Evolutionary conservation across 805 yeast species (phyloP).

Genomic region (Kodamaea hsintzibuensis): DNA sequence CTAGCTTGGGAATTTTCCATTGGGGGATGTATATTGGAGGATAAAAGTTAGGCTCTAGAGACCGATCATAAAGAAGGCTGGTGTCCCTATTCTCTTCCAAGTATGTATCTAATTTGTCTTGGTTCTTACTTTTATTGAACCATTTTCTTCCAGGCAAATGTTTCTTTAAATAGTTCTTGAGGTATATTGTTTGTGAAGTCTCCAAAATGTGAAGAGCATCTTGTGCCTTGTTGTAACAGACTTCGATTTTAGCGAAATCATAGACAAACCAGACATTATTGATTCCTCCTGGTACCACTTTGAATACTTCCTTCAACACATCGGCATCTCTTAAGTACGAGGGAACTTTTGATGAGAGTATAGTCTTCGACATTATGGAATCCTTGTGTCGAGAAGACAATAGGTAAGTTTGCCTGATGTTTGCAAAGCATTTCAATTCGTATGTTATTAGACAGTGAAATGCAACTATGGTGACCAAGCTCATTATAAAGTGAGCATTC

Average conservation of each 20-base stretch:
- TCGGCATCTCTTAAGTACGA: slow-evolving; percentile 23
- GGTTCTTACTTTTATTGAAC: background rate
- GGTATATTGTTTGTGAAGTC: slow-evolving; percentile 20
- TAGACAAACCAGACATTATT: slow-evolving; percentile 59
- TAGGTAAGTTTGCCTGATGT: slow-evolving; percentile 47
- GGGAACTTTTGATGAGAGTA: slow-evolving; percentile 52
- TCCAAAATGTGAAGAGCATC: slow-evolving; percentile 33
- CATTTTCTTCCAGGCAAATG: background rate
- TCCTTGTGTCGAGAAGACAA: slow-evolving; percentile 24
- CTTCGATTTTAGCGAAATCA: slow-evolving; percentile 23
- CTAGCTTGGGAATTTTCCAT: slow-evolving; percentile 20
- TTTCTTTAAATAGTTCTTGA: slow-evolving; percentile 37
- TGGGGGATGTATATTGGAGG: slow-evolving; percentile 34
- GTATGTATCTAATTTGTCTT: slow-evolving; percentile 5
- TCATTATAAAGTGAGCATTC: slow-evolving; percentile 63
- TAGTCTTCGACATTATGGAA: slow-evolving; percentile 28
- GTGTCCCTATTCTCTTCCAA: background rate
- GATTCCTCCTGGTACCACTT: slow-evolving; percentile 54
- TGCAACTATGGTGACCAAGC: slow-evolving; percentile 53
- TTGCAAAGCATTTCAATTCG: slow-evolving; percentile 56
- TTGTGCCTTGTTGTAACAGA: slow-evolving; percentile 22
- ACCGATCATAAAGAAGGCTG: background rate
- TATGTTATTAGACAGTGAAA: slow-evolving; percentile 56
- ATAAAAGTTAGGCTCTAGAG: slow-evolving; percentile 20
- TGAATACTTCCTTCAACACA: slow-evolving; percentile 29